Percentiles rank a stretch among this genome's conserved stretches.
These are phyloP conservation scores for Orbilia quercus DNA, from an alignment of 2,329 filamentous ascomycete species.

Conservation along the genomic window DNA sequence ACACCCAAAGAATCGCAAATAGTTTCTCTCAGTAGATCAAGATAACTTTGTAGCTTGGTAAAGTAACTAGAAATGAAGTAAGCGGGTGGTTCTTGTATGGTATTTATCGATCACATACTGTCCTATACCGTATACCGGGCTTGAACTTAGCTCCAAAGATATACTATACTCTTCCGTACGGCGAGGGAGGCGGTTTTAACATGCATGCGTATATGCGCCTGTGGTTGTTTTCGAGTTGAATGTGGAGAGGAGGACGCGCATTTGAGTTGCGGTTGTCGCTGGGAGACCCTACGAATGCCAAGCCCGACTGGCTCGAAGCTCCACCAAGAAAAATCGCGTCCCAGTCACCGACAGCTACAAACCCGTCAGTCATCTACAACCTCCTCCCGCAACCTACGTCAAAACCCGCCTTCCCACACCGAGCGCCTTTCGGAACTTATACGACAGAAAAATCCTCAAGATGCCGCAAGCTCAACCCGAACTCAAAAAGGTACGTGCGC, in stretches of 20 bases:
- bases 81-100: too few species aligned
- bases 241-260: constrained; percentile 36
- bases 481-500: constrained; percentile 84
- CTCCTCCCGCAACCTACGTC: constrained; percentile 18
- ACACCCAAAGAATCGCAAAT: not conserved
- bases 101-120: not conserved
- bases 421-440: not conserved
- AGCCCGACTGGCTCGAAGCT: constrained; percentile 37
- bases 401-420: constrained; percentile 1
- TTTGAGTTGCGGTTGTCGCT: constrained; percentile 1
- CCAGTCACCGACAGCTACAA: constrained; percentile 20
- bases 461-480: constrained; percentile 99
- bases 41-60: not conserved
- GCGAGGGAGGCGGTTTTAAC: not conserved
- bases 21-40: not conserved
- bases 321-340: constrained; percentile 55
- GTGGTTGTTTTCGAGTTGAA: constrained; percentile 2
- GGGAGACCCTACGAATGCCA: constrained; percentile 37
- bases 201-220: constrained; percentile 11
- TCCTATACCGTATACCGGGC: not conserved
- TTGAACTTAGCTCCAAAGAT: not conserved
- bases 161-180: not conserved
- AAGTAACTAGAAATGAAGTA: not conserved
- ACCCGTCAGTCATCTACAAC: constrained; percentile 29
- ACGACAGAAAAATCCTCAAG: constrained; percentile 2